These are phyloP conservation scores for Pleurotus sapidus DNA, from an alignment of 768 basidiomycete species.

Conservation along the genomic window DNA sequence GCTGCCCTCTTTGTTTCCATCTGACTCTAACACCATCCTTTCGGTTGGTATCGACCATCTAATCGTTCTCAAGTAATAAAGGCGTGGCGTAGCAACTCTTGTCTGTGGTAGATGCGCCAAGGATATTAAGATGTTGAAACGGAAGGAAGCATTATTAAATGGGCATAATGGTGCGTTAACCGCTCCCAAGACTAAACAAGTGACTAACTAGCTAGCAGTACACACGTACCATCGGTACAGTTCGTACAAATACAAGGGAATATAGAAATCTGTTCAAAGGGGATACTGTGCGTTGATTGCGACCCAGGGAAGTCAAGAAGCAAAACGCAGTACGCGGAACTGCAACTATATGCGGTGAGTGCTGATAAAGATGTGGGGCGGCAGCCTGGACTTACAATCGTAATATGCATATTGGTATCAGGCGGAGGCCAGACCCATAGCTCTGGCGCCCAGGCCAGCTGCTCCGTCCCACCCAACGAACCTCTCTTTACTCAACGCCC, in stretches of 20 bases:
- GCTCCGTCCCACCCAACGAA: conserved; percentile 82
- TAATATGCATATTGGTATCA: background rate
- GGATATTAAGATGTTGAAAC: too few species aligned
- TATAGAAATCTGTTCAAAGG: background rate
- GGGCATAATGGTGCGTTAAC: background rate
- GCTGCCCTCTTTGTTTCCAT: too few species aligned
- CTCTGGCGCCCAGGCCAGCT: conserved; percentile 77
- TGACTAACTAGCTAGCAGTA: background rate
- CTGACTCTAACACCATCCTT: too few species aligned
- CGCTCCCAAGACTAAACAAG: too few species aligned
- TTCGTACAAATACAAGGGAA: conserved; percentile 1
- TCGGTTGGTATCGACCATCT: too few species aligned
- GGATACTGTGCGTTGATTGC: too few species aligned
- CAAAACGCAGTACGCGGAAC: too few species aligned
- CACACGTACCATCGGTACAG: background rate
- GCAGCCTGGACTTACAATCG: too few species aligned
- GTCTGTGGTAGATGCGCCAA: too few species aligned
- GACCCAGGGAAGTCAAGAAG: too few species aligned
- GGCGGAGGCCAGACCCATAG: conserved; percentile 52
- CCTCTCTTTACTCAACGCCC: conserved; percentile 48
- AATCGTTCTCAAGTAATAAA: too few species aligned
- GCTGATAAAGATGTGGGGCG: background rate
- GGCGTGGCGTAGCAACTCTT: too few species aligned
- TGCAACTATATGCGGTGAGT: background rate
- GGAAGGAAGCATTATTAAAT: background rate